Evolutionary conservation across 2,329 filamentous ascomycete genomes (phyloP), one percentile per base, ranked within the genome.

Genomic region (Fusarium penzigii): DNA sequence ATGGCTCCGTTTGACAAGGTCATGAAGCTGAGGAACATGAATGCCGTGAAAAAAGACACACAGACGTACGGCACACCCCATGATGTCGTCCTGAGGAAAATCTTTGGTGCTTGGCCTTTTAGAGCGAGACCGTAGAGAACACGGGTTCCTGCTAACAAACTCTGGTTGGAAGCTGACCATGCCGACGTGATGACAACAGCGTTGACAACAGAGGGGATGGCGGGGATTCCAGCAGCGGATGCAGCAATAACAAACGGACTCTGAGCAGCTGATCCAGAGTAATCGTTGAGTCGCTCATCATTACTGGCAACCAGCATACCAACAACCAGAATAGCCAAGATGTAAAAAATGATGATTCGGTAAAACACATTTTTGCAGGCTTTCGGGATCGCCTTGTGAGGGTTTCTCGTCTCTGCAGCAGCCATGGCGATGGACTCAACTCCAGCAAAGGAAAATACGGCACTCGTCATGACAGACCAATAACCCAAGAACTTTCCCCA

Each of bases 171-270:
- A 0, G 87, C 79, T 0, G 87, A 90, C 72, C 83, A 86, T 0
- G 86, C 87, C 0, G 86, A 88, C 0, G 85, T 89, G 58, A 92
- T 78, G 60, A 92, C 86, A 25, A 92, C 78, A 36, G 87, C 88
- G 67, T 93, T 93, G 70, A 92, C 85, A 49, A 92, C 81, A 6
- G 83, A 84, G 0, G 87, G 86, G 5, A 92, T 80, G 7, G 80
- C 85, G 5, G 75, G 77, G 51, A 92, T 85, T 1, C 86, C 84
- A 2, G 88, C 88, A 29, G 83, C 80, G 11, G 80, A 77, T 38
- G 87, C 84, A 16, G 88, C 89, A 56, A 92, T 89, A 53, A 92
- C 88, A 63, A 86, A 90, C 11, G 86, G 87, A 66, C 64, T 66
- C 44, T 65, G 63, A 1, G 58, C 62, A n/a, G 80, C 77, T 17